phyloP scores from a whole-genome alignment of 2,329 filamentous ascomycete species.

The Diaporthe citrichinensis region DNA sequence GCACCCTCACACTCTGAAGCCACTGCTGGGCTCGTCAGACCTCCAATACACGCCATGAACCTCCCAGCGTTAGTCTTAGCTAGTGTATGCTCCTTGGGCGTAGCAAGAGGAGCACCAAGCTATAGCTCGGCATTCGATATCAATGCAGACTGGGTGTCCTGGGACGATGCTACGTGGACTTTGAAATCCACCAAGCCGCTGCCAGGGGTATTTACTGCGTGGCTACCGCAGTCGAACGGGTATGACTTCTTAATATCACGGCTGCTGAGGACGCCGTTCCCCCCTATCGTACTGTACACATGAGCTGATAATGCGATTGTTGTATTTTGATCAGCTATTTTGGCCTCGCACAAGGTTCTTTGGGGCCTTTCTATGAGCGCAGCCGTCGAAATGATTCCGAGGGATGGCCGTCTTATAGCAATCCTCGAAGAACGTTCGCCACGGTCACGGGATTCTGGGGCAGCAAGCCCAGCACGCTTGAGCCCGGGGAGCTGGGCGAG shows the following conservation, averaged over 20 bases:
- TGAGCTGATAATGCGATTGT: slow-evolving; percentile 15
- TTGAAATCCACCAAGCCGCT: slow-evolving; percentile 39
- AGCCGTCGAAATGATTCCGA: slow-evolving; percentile 39
- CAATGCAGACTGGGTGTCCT: slow-evolving; percentile 39
- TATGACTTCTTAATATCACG: slow-evolving; percentile 17
- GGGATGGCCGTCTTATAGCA: slow-evolving; percentile 38
- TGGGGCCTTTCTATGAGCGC: slow-evolving; percentile 39
- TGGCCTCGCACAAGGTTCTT: slow-evolving; percentile 39
- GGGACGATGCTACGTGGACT: slow-evolving; percentile 40
- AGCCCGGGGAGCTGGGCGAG: slow-evolving; percentile 37
- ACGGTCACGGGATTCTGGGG: slow-evolving; percentile 41
- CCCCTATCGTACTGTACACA: neutral
- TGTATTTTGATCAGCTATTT: slow-evolving; percentile 33
- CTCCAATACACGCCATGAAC: slow-evolving; percentile 17
- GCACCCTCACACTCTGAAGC: neutral
- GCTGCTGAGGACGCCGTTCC: slow-evolving; percentile 8
- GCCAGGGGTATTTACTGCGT: slow-evolving; percentile 39
- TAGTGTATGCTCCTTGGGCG: slow-evolving; percentile 16
- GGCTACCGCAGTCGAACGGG: slow-evolving; percentile 40
- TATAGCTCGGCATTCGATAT: slow-evolving; percentile 36
- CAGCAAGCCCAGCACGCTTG: slow-evolving; percentile 35
- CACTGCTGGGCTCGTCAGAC: neutral
- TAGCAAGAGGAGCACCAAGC: slow-evolving; percentile 29
- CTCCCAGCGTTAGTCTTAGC: slow-evolving; percentile 9
- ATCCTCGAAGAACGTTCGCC: slow-evolving; percentile 38